Conservation (phyloP, 176 grass and related monocot genomes). For the Oryza australiensis region DNA sequence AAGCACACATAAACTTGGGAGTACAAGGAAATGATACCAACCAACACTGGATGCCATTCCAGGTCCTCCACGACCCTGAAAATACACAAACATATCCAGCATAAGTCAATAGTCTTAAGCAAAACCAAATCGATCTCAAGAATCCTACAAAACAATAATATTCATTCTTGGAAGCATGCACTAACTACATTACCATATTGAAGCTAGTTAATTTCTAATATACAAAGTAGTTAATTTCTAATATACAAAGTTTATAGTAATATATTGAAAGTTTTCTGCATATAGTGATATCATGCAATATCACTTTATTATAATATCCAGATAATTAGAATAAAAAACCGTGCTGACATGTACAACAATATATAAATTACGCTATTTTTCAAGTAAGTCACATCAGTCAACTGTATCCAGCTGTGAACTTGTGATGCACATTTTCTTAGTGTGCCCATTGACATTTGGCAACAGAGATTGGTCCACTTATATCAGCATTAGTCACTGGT, state of each 20-base stretch:
- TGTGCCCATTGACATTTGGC: neutral
- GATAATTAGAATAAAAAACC: constrained; percentile 16
- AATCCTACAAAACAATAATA: constrained; percentile 15
- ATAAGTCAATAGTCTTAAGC: constrained; percentile 33
- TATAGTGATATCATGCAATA: constrained; percentile 13
- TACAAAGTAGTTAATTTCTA: constrained; percentile 21
- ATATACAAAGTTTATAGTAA: constrained; percentile 11
- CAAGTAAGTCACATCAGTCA: neutral
- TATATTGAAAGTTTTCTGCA: neutral
- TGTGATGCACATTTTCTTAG: constrained; percentile 26
- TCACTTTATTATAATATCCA: neutral
- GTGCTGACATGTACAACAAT: neutral
- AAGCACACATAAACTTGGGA: constrained; percentile 22
- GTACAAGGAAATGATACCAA: constrained; percentile 36
- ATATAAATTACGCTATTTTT: neutral
- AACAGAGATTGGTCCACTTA: constrained; percentile 7
- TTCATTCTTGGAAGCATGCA: constrained; percentile 12
- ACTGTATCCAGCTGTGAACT: constrained; percentile 19
- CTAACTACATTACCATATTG: constrained; percentile 12
- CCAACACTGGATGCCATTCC: constrained; percentile 76
- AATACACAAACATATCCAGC: constrained; percentile 46
- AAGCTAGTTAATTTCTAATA: constrained; percentile 33
- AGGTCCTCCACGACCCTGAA: constrained; percentile 97
- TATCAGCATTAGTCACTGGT: neutral
- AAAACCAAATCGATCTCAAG: constrained; percentile 30